phyloP scores from a whole-genome alignment of 805 yeast species.

The Grigorovia humatica region DNA sequence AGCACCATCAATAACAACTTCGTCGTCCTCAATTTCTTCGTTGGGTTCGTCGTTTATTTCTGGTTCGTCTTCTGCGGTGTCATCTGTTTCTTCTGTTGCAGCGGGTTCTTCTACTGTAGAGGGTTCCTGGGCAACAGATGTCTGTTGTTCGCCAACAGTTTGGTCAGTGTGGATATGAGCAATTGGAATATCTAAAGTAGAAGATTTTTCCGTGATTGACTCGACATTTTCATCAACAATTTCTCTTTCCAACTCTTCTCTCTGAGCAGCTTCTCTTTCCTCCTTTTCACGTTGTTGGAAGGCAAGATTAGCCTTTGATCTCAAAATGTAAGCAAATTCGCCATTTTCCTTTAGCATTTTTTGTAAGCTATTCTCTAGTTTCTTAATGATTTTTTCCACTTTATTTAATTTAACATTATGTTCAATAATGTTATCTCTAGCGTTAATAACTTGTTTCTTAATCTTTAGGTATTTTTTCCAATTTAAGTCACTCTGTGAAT shows the following conservation, averaged over 20 bases:
- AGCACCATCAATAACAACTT: not conserved
- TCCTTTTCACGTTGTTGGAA: constrained; percentile 44
- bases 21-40: constrained; percentile 1
- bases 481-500: constrained; percentile 34
- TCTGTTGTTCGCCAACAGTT: no score
- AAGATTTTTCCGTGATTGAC: no score
- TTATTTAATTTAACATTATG: constrained; percentile 6
- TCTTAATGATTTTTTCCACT: constrained; percentile 25
- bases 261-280: constrained; percentile 16
- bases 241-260: constrained; percentile 3
- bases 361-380: constrained; percentile 33
- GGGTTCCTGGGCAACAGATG: not conserved
- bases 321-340: constrained; percentile 44
- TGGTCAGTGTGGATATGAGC: no score
- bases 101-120: not conserved
- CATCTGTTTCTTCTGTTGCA: not conserved
- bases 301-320: constrained; percentile 48
- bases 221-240: constrained; percentile 4
- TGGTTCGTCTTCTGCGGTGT: not conserved
- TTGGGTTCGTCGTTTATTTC: not conserved
- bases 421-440: constrained; percentile 42
- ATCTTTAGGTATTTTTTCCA: constrained; percentile 54
- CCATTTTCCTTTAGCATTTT: constrained; percentile 50
- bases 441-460: constrained; percentile 43
- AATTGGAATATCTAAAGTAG: no score